Base-by-base conservation (phyloP, 179 eudicot species). In the Spinacia oleracea region DNA sequence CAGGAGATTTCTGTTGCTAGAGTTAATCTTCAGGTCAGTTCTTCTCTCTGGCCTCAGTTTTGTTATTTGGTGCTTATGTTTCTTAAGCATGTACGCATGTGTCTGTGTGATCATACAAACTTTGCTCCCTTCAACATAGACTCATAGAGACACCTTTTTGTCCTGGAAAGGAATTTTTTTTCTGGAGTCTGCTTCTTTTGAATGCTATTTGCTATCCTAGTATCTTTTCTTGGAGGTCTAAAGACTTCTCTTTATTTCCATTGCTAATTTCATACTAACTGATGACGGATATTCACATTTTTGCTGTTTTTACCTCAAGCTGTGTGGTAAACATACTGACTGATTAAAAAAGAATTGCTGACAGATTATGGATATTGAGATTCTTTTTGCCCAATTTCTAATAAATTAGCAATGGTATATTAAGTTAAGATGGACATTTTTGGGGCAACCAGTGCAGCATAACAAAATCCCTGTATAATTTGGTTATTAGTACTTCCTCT, bases 11-110 rank as follows among this genome's bases (percentile, higher is more conserved):
- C 91, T 80, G 81, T 84, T 63, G 88, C 89, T 73, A 88, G 97
- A 84, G 81, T 91, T 83, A 85, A 90, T 81, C 84, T 92, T 64
- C 97, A 92, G 97, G 97, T 92, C 23, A 56, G 60, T 82, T 72
- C 68, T 32, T 59, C 70, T 80, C 40, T 71, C 56, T 70, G 45
- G 31, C 23, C 14, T 74, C 11, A 25, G 55, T 63, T 48, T 29
- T 45, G 51, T 45, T 23, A 48, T 46, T 38, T 50, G 42, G 3
- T 77, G 67, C 62, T 58, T 46, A 27, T 60, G 23, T 82, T 77
- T 3, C 43, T 27, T 55, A 25, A 51, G 71, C 56, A 55, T 77
- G 38, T 56, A 4, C 46, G 65, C 43, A 46, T 34, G 31, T 31
- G 1, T 31, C 58, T 59, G 50, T 46, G 60, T 23, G 50, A 40